A percentile compares a stretch with the other conserved stretches of the same genome.
Conservation (phyloP, 202 grass and related monocot species). For the Cymbopogon flexuosus region DNA sequence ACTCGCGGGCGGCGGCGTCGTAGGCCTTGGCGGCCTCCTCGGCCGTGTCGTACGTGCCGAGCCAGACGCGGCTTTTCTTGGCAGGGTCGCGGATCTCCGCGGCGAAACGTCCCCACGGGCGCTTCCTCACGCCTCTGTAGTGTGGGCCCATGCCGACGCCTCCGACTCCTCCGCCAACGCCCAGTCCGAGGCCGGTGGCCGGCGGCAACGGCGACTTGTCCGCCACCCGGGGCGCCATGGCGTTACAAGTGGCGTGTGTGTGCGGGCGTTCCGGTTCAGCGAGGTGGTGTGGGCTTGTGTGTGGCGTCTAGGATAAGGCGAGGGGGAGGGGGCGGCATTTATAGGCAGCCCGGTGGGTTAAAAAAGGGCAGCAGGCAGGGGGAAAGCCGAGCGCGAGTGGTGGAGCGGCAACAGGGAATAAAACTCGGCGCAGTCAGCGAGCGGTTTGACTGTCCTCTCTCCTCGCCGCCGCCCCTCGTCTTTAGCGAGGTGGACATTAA, state of each 20-base stretch:
- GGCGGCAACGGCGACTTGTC: slow-evolving; percentile 27
- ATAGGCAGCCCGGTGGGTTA: slow-evolving; percentile 37
- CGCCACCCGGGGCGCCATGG: slow-evolving; percentile 40
- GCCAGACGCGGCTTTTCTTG: slow-evolving; percentile 82
- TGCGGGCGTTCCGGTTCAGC: slow-evolving; percentile 9
- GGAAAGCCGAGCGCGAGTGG: slow-evolving; percentile 35
- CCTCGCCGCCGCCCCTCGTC: slow-evolving; percentile 40
- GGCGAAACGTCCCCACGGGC: slow-evolving; percentile 62
- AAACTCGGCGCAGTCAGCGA: slow-evolving; percentile 59
- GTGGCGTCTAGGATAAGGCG: slow-evolving; percentile 36
- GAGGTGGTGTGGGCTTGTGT: not conserved
- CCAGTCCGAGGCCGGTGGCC: slow-evolving; percentile 29
- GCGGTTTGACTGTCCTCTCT: slow-evolving; percentile 54
- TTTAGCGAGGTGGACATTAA: slow-evolving; percentile 37
- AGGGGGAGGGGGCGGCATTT: slow-evolving; percentile 19
- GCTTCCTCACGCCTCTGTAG: slow-evolving; percentile 68
- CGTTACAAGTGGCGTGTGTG: slow-evolving; percentile 34
- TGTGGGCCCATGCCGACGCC: slow-evolving; percentile 25
- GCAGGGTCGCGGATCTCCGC: slow-evolving; percentile 80
- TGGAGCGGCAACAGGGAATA: slow-evolving; percentile 56
- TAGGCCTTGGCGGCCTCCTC: slow-evolving; percentile 75
- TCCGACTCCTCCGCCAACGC: slow-evolving; percentile 19
- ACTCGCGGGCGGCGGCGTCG: slow-evolving; percentile 58
- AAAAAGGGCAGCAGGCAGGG: slow-evolving; percentile 35
- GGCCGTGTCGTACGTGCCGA: slow-evolving; percentile 68